phyloP scores from a whole-genome alignment of 371 early-diverging fungal genomes.

The Mortierella sp. region DNA sequence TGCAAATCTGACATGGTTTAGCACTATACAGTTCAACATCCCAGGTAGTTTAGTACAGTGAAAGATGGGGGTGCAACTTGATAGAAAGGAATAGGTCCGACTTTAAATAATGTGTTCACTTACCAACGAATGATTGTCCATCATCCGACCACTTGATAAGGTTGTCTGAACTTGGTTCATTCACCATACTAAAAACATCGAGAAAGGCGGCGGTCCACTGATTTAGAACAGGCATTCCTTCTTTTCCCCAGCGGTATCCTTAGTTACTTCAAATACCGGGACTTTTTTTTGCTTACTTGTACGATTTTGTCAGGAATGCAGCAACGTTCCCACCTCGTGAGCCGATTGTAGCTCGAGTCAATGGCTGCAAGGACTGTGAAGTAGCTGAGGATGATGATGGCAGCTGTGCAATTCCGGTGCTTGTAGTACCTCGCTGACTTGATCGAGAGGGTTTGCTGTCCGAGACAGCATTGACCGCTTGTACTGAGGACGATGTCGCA shows the following conservation, averaged over 20 bases:
- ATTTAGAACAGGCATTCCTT: too few relatives aligned
- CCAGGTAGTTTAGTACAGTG: too few relatives aligned
- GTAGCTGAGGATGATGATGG: background rate
- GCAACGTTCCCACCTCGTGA: conserved; percentile 74
- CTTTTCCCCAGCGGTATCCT: too few relatives aligned
- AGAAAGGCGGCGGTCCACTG: too few relatives aligned
- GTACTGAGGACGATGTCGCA: background rate
- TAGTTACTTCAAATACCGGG: too few relatives aligned
- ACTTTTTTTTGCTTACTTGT: conserved; percentile 68
- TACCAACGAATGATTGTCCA: conserved; percentile 79
- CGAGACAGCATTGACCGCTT: conserved; percentile 3
- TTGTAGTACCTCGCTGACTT: too few relatives aligned
- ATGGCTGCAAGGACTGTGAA: conserved; percentile 32
- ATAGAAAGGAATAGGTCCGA: too few relatives aligned
- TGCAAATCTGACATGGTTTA: conserved; percentile 83
- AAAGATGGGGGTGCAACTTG: too few relatives aligned
- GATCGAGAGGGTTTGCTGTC: too few relatives aligned
- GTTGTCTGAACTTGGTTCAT: conserved; percentile 72
- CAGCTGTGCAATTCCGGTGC: background rate
- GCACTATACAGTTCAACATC: conserved; percentile 63
- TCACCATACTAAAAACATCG: conserved; percentile 68
- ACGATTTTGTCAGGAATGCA: conserved; percentile 90
- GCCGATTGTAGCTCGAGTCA: conserved; percentile 25
- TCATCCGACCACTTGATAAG: conserved; percentile 82
- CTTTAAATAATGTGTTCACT: background rate